These are phyloP conservation scores for Coemansia sp. DNA, from an alignment of 192 early-diverging fungal species.

Conservation along the genomic window DNA sequence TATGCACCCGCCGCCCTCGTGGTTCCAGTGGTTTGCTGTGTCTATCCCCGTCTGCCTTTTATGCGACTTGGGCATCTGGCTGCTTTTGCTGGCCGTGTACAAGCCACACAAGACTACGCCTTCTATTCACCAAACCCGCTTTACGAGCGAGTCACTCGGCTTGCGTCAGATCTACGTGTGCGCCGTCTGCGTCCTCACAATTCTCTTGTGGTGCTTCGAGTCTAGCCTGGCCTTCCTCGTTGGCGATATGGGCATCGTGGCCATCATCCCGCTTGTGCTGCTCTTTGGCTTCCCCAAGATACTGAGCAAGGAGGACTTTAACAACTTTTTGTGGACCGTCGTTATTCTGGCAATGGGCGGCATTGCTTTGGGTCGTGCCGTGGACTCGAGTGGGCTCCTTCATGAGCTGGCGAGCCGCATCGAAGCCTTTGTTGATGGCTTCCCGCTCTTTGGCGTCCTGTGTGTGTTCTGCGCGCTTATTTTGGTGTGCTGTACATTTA, in stretches of 20 bases:
- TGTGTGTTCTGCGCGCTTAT: slow-evolving; percentile 81
- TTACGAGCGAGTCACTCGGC: slow-evolving; percentile 41
- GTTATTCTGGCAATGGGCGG: slow-evolving; percentile 94
- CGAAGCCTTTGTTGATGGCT: slow-evolving; percentile 64
- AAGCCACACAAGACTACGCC: slow-evolving; percentile 70
- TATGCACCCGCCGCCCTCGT: slow-evolving; percentile 87
- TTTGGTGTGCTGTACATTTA: slow-evolving; percentile 87
- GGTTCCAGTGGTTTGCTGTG: slow-evolving; percentile 90
- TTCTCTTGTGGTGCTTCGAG: slow-evolving; percentile 89
- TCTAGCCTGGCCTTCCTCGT: slow-evolving; percentile 72
- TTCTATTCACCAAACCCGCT: slow-evolving; percentile 61
- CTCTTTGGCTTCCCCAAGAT: slow-evolving; percentile 88
- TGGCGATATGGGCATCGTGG: slow-evolving; percentile 97
- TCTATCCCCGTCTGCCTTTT: slow-evolving; percentile 84
- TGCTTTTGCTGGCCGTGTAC: slow-evolving; percentile 79
- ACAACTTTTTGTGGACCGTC: slow-evolving; percentile 95
- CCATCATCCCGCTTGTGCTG: slow-evolving; percentile 87
- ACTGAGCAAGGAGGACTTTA: slow-evolving; percentile 95
- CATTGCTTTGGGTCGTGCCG: slow-evolving; percentile 90
- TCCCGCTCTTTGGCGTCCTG: slow-evolving; percentile 74
- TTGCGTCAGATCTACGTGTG: slow-evolving; percentile 80
- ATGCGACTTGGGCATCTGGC: slow-evolving; percentile 84
- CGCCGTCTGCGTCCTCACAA: slow-evolving; percentile 74
- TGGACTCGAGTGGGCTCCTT: slow-evolving; percentile 85
- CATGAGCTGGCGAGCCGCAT: slow-evolving; percentile 75